A percentile compares a stretch with the other conserved stretches of the same genome.
Conservation (phyloP, 2,329 filamentous ascomycete genomes). For the Leptoxyphium fumago region DNA sequence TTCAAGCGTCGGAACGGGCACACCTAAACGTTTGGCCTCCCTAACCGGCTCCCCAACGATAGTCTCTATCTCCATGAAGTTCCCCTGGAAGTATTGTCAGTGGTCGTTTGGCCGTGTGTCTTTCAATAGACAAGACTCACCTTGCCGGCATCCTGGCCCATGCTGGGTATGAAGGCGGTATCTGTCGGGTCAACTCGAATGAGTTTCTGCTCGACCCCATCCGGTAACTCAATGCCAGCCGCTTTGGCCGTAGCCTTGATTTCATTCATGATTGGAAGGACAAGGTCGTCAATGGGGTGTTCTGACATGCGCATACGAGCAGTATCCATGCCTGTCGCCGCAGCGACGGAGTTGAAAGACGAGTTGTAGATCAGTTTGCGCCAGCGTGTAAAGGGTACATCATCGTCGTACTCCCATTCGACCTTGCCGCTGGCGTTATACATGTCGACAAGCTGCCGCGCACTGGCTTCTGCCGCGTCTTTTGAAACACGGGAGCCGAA, state of each 20-base stretch:
- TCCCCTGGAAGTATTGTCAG: conserved; percentile 22
- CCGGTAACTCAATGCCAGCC: conserved; percentile 28
- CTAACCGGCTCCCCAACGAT: conserved; percentile 42
- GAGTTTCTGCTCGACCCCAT: conserved; percentile 29
- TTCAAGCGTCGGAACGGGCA: conserved; percentile 35
- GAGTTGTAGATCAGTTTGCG: conserved; percentile 38
- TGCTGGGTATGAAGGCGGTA: conserved; percentile 37
- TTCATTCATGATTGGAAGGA: conserved; percentile 41
- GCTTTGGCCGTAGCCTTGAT: conserved; percentile 33
- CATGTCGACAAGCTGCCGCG: conserved; percentile 28
- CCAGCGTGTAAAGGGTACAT: conserved; percentile 34
- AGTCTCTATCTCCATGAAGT: conserved; percentile 42
- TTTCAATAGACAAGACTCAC: conserved; percentile 5
- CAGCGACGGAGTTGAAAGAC: conserved; percentile 38
- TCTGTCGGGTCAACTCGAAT: conserved; percentile 37
- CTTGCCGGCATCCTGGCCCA: conserved; percentile 40
- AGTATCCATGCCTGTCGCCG: conserved; percentile 38
- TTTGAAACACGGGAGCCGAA: conserved; percentile 14
- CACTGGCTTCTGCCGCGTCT: conserved; percentile 9
- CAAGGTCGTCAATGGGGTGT: conserved; percentile 31
- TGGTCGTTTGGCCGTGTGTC: neutral
- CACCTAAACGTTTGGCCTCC: conserved; percentile 33
- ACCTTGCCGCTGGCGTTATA: conserved; percentile 36
- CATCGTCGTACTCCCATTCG: conserved; percentile 24
- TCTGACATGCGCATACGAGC: conserved; percentile 33